phyloP scores from a whole-genome alignment of 202 grass and related monocot genomes.

The Elaeis oleifera region DNA sequence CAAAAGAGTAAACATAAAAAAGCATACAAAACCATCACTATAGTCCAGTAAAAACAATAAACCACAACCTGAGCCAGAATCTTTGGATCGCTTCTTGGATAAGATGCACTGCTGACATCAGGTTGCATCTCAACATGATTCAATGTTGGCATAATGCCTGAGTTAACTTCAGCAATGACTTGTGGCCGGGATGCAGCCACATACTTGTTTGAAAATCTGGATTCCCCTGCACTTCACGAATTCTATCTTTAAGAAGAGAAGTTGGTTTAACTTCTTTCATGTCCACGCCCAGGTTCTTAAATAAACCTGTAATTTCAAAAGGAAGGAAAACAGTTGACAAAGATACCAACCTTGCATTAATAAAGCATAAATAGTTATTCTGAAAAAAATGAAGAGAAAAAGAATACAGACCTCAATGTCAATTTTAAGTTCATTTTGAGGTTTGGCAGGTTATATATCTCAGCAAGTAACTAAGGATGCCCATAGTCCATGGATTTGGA shows the following conservation, averaged over 20 bases:
- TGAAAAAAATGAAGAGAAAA: background rate
- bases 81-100: constrained; percentile 50
- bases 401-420: constrained; percentile 70
- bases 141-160: constrained; percentile 42
- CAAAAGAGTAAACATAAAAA: background rate
- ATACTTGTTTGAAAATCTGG: constrained; percentile 99
- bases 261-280: constrained; percentile 92
- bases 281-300: constrained; percentile 93
- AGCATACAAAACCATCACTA: too few relatives aligned
- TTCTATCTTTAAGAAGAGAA: constrained; percentile 68
- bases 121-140: constrained; percentile 61
- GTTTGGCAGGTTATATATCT: constrained; percentile 96
- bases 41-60: background rate
- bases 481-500: constrained; percentile 99
- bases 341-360: too few relatives aligned
- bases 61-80: constrained; percentile 59
- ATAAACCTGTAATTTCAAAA: constrained; percentile 60
- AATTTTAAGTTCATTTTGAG: constrained; percentile 99
- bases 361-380: too few relatives aligned
- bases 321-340: background rate
- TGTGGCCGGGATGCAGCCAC: constrained; percentile 49
- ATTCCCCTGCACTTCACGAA: constrained; percentile 72
- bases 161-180: constrained; percentile 41
- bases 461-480: constrained; percentile 87
- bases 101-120: constrained; percentile 62